A percentile compares a stretch with the other conserved stretches of the same genome.
phyloP scores from a whole-genome alignment of 495 filamentous ascomycete species.

The Penicillium pancosmium region DNA sequence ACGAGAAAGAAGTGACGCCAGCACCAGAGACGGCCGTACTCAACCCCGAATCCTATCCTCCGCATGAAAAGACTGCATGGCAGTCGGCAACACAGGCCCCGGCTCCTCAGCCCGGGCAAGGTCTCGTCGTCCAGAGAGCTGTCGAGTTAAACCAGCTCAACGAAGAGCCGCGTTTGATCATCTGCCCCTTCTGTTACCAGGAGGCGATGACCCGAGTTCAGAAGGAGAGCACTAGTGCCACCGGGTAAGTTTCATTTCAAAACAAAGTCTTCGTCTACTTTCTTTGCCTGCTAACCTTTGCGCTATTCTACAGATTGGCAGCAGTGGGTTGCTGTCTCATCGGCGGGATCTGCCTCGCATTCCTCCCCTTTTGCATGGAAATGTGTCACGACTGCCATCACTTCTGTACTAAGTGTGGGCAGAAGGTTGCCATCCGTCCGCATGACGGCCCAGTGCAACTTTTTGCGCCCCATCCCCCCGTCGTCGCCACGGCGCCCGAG shows the following conservation, averaged over 20 bases:
- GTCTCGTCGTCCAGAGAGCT: background rate
- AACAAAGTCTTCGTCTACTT: background rate
- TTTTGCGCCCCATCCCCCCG: conserved; percentile 11
- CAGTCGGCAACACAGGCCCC: conserved; percentile 9
- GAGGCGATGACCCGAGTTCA: conserved; percentile 11
- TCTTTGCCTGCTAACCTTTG: background rate
- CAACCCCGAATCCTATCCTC: background rate
- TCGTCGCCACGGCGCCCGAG: conserved; percentile 9
- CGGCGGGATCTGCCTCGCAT: conserved; percentile 20
- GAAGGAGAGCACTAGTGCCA: conserved; percentile 20
- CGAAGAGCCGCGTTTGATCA: conserved; percentile 14
- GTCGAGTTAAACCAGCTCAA: conserved; percentile 7
- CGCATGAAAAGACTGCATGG: conserved; percentile 14
- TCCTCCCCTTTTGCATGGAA: conserved; percentile 21
- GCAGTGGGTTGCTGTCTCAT: conserved; percentile 22
- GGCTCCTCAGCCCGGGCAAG: conserved; percentile 7
- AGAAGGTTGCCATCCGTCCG: conserved; percentile 11
- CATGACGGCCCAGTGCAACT: conserved; percentile 16
- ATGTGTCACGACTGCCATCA: conserved; percentile 25
- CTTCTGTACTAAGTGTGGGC: conserved; percentile 18
- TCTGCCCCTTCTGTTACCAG: conserved; percentile 22
- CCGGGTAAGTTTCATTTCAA: conserved; percentile 12
- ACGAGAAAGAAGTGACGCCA: conserved; percentile 6
- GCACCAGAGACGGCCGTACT: conserved; percentile 4
- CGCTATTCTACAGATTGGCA: conserved; percentile 14